These are phyloP conservation scores for Aspergillus olivimuriae DNA, from an alignment of 495 filamentous ascomycete genomes.

Conservation along the genomic window DNA sequence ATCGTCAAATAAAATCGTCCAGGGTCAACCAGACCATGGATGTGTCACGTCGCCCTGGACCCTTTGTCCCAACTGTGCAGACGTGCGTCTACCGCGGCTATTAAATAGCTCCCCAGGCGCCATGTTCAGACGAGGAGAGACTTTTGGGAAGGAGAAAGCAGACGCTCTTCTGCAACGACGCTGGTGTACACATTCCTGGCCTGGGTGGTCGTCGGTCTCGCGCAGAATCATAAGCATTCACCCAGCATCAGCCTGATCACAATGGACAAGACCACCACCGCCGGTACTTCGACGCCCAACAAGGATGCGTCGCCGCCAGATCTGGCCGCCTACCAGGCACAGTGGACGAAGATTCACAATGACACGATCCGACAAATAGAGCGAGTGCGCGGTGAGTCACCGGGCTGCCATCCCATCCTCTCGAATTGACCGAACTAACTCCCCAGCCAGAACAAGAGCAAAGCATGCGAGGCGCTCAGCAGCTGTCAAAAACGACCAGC, in stretches of 20 bases:
- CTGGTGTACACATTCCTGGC: no score
- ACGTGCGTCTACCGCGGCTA: no score
- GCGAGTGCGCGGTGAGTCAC: slow-evolving; percentile 11
- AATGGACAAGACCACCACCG: slow-evolving; percentile 8
- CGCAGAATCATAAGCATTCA: neutral
- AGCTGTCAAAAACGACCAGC: neutral
- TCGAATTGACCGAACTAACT: neutral
- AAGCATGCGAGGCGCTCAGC: neutral
- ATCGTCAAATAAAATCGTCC: neutral
- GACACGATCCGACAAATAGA: slow-evolving; percentile 14
- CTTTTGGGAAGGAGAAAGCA: no score
- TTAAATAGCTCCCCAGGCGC: no score
- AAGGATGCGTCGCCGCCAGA: neutral
- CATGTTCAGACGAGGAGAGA: no score
- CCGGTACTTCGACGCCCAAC: neutral
- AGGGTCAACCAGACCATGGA: no score
- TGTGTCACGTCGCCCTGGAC: no score
- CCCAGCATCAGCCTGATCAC: neutral
- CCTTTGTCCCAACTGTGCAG: no score
- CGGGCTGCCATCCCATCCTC: neutral
- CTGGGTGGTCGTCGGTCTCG: neutral
- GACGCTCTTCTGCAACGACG: no score
- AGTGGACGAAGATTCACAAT: slow-evolving; percentile 14
- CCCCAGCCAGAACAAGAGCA: slow-evolving; percentile 1
- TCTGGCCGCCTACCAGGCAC: slow-evolving; percentile 11